Conservation (phyloP, 208 protist species). For the Leishmania turanica region DNA sequence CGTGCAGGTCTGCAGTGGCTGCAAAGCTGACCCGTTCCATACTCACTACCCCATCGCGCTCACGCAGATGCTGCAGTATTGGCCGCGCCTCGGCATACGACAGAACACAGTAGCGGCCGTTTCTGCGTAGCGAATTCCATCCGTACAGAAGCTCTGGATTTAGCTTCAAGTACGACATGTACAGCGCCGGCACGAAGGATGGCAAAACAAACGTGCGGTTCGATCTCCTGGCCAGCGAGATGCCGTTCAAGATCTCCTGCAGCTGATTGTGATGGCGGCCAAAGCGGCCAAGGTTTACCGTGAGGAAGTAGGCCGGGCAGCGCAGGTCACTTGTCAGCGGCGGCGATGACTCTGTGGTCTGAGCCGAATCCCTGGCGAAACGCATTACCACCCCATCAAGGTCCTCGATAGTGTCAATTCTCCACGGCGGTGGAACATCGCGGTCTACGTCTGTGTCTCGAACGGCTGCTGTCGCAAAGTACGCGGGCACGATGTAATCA, state of each 20-base stretch:
- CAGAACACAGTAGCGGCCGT: conserved; percentile 17
- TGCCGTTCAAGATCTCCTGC: conserved; percentile 18
- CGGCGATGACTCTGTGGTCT: not conserved
- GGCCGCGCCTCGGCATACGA: conserved; percentile 22
- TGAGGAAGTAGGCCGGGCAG: conserved; percentile 21
- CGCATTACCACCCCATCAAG: not conserved
- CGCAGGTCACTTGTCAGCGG: not conserved
- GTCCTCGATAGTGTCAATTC: not conserved
- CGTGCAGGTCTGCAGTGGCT: not conserved
- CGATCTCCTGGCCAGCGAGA: conserved; percentile 13
- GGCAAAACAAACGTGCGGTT: conserved; percentile 23
- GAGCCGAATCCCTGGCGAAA: not conserved
- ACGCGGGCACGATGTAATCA: not conserved
- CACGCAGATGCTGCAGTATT: conserved; percentile 5
- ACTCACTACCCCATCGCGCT: not conserved
- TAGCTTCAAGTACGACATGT: conserved; percentile 3
- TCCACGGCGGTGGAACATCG: conserved; percentile 2
- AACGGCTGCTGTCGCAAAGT: conserved; percentile 15
- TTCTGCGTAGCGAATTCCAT: conserved; percentile 21
- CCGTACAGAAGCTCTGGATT: conserved; percentile 19
- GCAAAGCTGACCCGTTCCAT: conserved; percentile 10
- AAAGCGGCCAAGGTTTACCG: conserved; percentile 17
- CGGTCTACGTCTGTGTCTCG: conserved; percentile 8
- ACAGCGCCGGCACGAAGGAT: conserved; percentile 10
- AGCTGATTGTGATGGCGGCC: conserved; percentile 33